Conservation (phyloP, 2,329 filamentous ascomycete species). For the Fusarium caatingaense region DNA sequence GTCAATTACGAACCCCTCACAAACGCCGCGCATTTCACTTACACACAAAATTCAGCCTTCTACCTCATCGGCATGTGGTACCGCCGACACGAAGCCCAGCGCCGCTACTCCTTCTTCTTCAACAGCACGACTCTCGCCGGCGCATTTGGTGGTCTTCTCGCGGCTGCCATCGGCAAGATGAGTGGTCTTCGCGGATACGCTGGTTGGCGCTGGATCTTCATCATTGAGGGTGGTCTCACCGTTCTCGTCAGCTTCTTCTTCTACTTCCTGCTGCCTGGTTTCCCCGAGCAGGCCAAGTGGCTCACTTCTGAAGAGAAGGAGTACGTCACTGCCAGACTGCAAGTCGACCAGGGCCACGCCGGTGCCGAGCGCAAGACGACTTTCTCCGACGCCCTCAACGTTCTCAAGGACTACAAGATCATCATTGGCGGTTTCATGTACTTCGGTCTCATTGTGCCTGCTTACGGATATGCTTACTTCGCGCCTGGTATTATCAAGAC, state of each 20-base stretch:
- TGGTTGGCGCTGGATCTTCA: constrained; percentile 87
- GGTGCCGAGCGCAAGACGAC: constrained; percentile 72
- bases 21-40: constrained; percentile 53
- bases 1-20: constrained; percentile 7
- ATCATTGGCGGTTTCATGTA: constrained; percentile 84
- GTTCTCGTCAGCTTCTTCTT: constrained; percentile 70
- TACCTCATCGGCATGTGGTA: constrained; percentile 93
- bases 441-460: constrained; percentile 81
- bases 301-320: constrained; percentile 74
- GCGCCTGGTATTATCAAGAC: constrained; percentile 76
- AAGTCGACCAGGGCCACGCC: constrained; percentile 74
- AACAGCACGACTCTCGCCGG: constrained; percentile 81
- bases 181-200: constrained; percentile 73
- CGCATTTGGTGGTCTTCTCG: constrained; percentile 87
- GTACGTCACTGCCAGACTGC: constrained; percentile 74
- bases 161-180: constrained; percentile 91
- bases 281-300: constrained; percentile 81
- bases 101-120: constrained; percentile 95
- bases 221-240: constrained; percentile 77
- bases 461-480: constrained; percentile 83
- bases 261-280: constrained; percentile 77
- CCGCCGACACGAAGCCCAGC: constrained; percentile 85
- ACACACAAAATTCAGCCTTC: constrained; percentile 56
- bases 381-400: constrained; percentile 66
- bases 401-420: constrained; percentile 80